These are phyloP conservation scores for Pseudopediastrum boryanum DNA, from an alignment of 139 green algal genomes.

Conservation along the genomic window DNA sequence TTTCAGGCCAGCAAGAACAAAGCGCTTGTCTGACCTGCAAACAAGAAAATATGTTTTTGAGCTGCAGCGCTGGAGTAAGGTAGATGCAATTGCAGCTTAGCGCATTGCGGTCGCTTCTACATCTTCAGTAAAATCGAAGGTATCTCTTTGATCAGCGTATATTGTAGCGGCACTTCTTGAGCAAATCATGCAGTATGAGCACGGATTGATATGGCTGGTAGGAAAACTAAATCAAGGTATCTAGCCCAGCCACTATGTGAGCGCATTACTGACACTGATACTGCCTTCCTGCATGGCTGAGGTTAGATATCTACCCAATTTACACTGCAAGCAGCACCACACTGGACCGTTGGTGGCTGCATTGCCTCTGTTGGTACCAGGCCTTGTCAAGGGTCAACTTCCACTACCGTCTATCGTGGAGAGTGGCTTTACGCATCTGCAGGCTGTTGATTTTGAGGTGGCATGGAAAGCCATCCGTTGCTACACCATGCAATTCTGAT, in stretches of 20 bases:
- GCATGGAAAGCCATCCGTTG: not conserved
- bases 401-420: too few relatives aligned
- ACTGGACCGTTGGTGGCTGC: too few relatives aligned
- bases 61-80: not conserved
- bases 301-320: too few relatives aligned
- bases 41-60: not conserved
- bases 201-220: not conserved
- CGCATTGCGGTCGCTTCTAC: not conserved
- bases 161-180: not conserved
- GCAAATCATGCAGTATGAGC: not conserved
- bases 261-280: too few relatives aligned
- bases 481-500: not conserved
- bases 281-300: too few relatives aligned
- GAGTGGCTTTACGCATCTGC: too few relatives aligned
- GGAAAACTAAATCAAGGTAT: too few relatives aligned
- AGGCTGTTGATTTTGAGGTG: not conserved
- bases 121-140: not conserved
- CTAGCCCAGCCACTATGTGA: too few relatives aligned
- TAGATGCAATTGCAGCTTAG: not conserved
- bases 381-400: too few relatives aligned
- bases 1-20: constrained; percentile 32
- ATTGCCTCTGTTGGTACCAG: too few relatives aligned
- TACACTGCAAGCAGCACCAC: too few relatives aligned
- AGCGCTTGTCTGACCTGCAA: constrained; percentile 38
- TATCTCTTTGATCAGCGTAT: not conserved